Evolutionary conservation across 2,329 filamentous ascomycete species (phyloP).

Genomic region (Tolypocladium guangdongense): DNA sequence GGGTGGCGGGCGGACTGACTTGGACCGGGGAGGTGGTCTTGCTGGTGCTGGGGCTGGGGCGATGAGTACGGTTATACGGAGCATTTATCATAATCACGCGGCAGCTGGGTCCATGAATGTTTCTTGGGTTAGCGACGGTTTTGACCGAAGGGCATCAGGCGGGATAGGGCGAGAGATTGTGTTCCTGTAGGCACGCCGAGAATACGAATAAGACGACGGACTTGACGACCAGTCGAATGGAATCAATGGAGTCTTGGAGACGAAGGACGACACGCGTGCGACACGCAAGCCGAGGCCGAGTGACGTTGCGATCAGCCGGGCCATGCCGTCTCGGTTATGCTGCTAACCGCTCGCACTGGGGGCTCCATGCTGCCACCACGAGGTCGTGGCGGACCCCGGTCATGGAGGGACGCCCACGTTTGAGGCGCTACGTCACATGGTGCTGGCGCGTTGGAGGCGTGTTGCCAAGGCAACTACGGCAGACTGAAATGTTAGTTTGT

Average conservation of each 20-base stretch:
- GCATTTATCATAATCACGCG: background rate
- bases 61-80: background rate
- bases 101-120: background rate
- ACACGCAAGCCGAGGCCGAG: background rate
- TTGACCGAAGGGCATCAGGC: background rate
- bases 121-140: background rate
- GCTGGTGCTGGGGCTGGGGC: conserved; percentile 11
- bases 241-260: background rate
- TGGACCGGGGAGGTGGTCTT: conserved; percentile 18
- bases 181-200: background rate
- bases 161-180: background rate
- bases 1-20: conserved; percentile 11
- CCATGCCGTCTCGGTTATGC: background rate
- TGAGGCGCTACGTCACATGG: background rate
- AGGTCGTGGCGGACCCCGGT: background rate
- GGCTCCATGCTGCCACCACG: background rate
- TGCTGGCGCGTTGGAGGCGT: too few relatives aligned
- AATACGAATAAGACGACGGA: background rate
- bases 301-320: background rate
- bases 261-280: background rate
- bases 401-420: background rate
- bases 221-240: background rate
- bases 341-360: background rate
- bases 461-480: background rate
- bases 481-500: too few relatives aligned